Conservation (phyloP, 2,329 filamentous ascomycete species). For the Paraconiothyrium sp. region DNA sequence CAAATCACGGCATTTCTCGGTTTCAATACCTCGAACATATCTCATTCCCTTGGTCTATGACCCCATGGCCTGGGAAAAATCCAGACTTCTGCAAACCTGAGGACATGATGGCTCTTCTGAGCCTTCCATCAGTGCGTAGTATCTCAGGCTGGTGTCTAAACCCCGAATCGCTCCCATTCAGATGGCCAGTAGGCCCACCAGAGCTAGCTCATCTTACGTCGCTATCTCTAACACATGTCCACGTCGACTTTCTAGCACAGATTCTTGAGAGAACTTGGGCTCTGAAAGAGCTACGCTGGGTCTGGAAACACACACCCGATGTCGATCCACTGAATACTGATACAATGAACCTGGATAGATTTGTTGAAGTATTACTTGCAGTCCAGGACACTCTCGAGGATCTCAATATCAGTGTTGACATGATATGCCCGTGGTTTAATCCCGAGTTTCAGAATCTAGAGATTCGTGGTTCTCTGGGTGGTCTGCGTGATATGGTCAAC, state of each 20-base stretch:
- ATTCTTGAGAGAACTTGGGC: constrained; percentile 1
- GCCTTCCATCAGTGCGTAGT: constrained; percentile 4
- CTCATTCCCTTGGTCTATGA: neutral
- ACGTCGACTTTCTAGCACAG: neutral
- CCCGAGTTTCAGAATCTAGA: neutral
- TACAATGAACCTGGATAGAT: constrained; percentile 1
- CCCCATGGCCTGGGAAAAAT: neutral
- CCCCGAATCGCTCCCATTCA: neutral
- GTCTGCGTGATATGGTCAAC: neutral
- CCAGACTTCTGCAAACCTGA: constrained; percentile 1
- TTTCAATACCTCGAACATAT: constrained; percentile 1
- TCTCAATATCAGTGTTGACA: constrained; percentile 1
- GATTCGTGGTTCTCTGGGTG: neutral
- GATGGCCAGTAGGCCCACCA: neutral
- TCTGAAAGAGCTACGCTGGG: constrained; percentile 2
- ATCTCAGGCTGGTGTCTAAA: constrained; percentile 5
- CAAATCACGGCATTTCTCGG: constrained; percentile 5
- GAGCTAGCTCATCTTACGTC: neutral
- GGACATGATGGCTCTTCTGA: constrained; percentile 4
- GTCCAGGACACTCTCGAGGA: constrained; percentile 9
- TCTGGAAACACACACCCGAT: constrained; percentile 1
- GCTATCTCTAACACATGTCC: neutral
- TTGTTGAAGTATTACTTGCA: constrained; percentile 1
- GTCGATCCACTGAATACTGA: neutral
- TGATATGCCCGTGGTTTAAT: neutral